A percentile compares a stretch with the other conserved stretches of the same genome.
Conservation (phyloP, 768 basidiomycete species). For the Saitozyma podzolica region DNA sequence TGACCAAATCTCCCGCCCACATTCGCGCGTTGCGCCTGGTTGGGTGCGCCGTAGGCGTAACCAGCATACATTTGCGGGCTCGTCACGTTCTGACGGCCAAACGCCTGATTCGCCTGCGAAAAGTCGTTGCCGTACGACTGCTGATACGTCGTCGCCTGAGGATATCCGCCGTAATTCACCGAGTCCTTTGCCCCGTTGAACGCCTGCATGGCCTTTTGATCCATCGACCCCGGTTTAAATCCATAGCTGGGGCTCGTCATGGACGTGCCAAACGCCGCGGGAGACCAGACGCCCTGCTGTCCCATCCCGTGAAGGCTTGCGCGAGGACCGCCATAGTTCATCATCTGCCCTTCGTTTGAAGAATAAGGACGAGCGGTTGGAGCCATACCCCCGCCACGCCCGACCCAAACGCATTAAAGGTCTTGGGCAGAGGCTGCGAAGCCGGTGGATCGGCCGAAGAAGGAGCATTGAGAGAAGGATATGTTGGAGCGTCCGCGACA, state of each 20-base stretch:
- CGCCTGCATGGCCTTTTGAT: too few species aligned
- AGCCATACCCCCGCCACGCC: not conserved
- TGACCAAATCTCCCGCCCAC: too few species aligned
- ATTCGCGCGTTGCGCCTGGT: too few species aligned
- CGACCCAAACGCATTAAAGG: slow-evolving; percentile 16
- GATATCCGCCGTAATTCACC: too few species aligned
- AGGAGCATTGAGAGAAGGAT: slow-evolving; percentile 41
- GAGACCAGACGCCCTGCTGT: slow-evolving; percentile 34
- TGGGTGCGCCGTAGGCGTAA: too few species aligned
- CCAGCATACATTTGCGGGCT: too few species aligned
- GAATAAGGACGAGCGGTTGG: not conserved
- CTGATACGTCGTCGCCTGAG: too few species aligned
- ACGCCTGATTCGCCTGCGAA: too few species aligned
- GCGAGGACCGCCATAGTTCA: not conserved
- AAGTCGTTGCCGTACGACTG: too few species aligned
- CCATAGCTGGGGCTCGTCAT: slow-evolving; percentile 33
- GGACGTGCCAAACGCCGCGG: slow-evolving; percentile 35
- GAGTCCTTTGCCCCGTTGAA: too few species aligned
- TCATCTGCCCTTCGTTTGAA: not conserved
- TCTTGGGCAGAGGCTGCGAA: slow-evolving; percentile 11
- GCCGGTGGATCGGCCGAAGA: slow-evolving; percentile 23
- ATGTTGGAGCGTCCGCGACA: slow-evolving; percentile 24
- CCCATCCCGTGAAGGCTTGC: slow-evolving; percentile 7
- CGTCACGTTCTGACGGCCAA: too few species aligned
- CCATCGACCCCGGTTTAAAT: not conserved